Percentiles rank a stretch among this genome's conserved stretches.
phyloP scores from a whole-genome alignment of 371 early-diverging fungal species.

The Mortierella sp. region DNA sequence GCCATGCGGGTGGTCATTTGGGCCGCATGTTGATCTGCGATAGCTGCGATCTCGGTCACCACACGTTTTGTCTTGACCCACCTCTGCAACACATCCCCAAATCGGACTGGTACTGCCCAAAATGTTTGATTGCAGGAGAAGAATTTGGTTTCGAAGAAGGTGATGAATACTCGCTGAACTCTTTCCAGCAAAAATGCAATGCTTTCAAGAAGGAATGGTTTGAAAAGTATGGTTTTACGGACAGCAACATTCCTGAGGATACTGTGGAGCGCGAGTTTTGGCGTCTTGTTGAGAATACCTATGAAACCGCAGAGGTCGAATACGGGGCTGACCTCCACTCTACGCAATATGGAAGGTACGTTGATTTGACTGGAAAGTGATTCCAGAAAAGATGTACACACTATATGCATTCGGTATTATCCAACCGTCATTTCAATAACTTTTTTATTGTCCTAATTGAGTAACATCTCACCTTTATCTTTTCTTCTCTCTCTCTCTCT shows the following conservation, averaged over 20 bases:
- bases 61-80: slow-evolving; percentile 83
- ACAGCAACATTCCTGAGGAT: slow-evolving; percentile 74
- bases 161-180: slow-evolving; percentile 76
- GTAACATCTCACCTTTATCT: not conserved
- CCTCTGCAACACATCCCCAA: slow-evolving; percentile 72
- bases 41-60: slow-evolving; percentile 86
- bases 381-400: not conserved
- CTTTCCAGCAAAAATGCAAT: slow-evolving; percentile 84
- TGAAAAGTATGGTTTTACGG: slow-evolving; percentile 31
- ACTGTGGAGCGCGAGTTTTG: slow-evolving; percentile 95
- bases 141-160: slow-evolving; percentile 96
- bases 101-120: slow-evolving; percentile 89
- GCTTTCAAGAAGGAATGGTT: slow-evolving; percentile 87
- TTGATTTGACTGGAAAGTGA: not conserved
- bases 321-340: slow-evolving; percentile 97
- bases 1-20: slow-evolving; percentile 65
- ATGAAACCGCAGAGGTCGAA: slow-evolving; percentile 92
- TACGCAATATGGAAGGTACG: slow-evolving; percentile 86
- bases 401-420: slow-evolving; percentile 19
- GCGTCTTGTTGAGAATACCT: slow-evolving; percentile 87
- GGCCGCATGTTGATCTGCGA: slow-evolving; percentile 86
- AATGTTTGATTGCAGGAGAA: slow-evolving; percentile 82
- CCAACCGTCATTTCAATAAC: not conserved
- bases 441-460: not conserved
- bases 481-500: slow-evolving; percentile 1